A percentile compares a stretch with the other conserved stretches of the same genome.
Evolutionary conservation across 2,329 filamentous ascomycete species (phyloP).

Genomic region (Alternaria gaisen): DNA sequence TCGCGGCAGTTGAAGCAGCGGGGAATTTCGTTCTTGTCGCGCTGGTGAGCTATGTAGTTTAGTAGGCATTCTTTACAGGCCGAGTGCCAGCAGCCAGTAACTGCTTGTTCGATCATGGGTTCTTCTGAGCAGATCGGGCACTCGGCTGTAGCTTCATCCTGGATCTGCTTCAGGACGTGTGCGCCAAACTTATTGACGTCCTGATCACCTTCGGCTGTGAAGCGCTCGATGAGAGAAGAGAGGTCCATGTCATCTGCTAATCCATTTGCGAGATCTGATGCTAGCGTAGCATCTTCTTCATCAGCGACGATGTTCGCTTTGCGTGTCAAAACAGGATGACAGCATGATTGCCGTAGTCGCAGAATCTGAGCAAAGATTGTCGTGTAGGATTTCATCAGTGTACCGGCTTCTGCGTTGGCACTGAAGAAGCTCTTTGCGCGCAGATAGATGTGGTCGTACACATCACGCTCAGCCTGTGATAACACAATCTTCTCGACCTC

Average conservation of each 20-base stretch:
- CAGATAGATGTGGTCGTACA: conserved; percentile 90
- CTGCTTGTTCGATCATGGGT: conserved; percentile 91
- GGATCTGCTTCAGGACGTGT: conserved; percentile 88
- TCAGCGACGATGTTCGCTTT: conserved; percentile 86
- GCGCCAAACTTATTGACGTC: conserved; percentile 80
- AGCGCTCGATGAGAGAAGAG: conserved; percentile 82
- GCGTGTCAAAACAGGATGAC: conserved; percentile 87
- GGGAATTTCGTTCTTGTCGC: conserved; percentile 75
- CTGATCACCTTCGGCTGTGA: conserved; percentile 70
- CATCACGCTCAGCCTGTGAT: conserved; percentile 82
- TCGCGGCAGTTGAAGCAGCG: conserved; percentile 92
- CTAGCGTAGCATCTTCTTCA: conserved; percentile 81
- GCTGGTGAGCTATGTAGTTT: conserved; percentile 88
- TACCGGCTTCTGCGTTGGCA: conserved; percentile 88
- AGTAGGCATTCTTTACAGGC: conserved; percentile 94
- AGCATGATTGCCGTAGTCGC: conserved; percentile 90
- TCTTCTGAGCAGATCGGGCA: conserved; percentile 96
- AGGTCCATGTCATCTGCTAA: conserved; percentile 97
- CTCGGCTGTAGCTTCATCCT: conserved; percentile 85
- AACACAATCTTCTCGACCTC: conserved; percentile 90
- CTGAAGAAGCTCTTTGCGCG: conserved; percentile 85
- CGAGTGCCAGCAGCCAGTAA: conserved; percentile 97
- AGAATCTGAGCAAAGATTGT: conserved; percentile 98
- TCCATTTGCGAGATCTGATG: conserved; percentile 80
- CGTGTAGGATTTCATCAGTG: conserved; percentile 92